A percentile compares a stretch with the other conserved stretches of the same genome.
Evolutionary conservation across 352 stramenopile species (phyloP).

Genomic region (Globisporangium spinosum): DNA sequence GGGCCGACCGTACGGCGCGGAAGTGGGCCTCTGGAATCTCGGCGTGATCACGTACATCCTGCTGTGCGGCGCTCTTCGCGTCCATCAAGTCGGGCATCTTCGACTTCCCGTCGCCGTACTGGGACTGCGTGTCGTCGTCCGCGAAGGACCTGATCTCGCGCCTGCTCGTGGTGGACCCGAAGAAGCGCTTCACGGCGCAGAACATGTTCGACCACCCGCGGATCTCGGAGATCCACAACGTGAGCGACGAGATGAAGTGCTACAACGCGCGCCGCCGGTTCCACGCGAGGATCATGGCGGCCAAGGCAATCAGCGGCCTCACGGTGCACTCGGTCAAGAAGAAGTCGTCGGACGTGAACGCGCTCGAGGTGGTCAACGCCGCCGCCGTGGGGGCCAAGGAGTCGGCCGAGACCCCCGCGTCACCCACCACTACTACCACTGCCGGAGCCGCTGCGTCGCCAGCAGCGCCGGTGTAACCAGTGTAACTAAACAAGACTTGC

Average conservation of each 20-base stretch:
- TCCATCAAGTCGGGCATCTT: slow-evolving; percentile 89
- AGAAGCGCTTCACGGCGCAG: slow-evolving; percentile 86
- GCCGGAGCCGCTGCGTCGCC: slow-evolving; percentile 13
- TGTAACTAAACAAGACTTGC: background rate
- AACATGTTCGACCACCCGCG: slow-evolving; percentile 82
- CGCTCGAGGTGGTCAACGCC: slow-evolving; percentile 23
- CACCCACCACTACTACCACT: slow-evolving; percentile 6
- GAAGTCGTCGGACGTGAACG: slow-evolving; percentile 37
- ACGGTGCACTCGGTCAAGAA: slow-evolving; percentile 35
- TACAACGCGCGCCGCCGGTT: slow-evolving; percentile 84
- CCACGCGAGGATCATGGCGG: slow-evolving; percentile 73
- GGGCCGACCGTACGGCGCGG: slow-evolving; percentile 88
- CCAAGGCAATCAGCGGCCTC: slow-evolving; percentile 62
- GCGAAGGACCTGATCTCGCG: slow-evolving; percentile 92
- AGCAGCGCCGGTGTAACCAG: slow-evolving; percentile 15
- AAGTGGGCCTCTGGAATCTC: slow-evolving; percentile 95
- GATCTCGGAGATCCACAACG: slow-evolving; percentile 76
- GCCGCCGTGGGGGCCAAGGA: slow-evolving; percentile 17
- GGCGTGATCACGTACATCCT: slow-evolving; percentile 97
- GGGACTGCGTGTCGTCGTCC: slow-evolving; percentile 87
- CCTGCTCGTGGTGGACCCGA: slow-evolving; percentile 89
- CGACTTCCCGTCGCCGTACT: slow-evolving; percentile 93
- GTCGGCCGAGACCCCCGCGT: slow-evolving; percentile 20
- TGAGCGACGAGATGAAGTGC: slow-evolving; percentile 85
- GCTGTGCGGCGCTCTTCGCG: slow-evolving; percentile 83